phyloP scores from a whole-genome alignment of 352 stramenopile species.

The Globisporangium nagaii region DNA sequence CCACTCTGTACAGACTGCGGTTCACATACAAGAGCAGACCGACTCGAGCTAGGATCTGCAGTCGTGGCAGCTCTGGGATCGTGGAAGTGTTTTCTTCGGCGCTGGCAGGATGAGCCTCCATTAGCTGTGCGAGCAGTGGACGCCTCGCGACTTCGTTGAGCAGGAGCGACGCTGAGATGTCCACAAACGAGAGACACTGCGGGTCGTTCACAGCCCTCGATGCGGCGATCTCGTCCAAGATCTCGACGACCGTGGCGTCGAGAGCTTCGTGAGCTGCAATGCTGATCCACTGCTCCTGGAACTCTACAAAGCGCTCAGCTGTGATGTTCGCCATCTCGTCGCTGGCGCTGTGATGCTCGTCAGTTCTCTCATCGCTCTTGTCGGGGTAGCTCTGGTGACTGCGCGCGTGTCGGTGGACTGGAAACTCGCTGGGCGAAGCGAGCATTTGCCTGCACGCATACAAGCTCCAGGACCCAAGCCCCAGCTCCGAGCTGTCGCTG shows the following conservation, averaged over 20 bases:
- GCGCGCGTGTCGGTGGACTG: slow-evolving; percentile 23
- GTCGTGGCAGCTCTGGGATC: not conserved
- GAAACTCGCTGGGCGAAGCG: slow-evolving; percentile 31
- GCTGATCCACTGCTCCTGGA: not conserved
- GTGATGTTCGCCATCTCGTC: not conserved
- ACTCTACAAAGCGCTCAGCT: not conserved
- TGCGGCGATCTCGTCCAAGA: slow-evolving; percentile 19
- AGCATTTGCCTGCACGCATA: slow-evolving; percentile 42
- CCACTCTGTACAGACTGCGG: slow-evolving; percentile 26
- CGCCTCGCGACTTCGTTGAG: slow-evolving; percentile 10
- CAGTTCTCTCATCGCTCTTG: too few species aligned
- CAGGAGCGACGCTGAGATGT: slow-evolving; percentile 23
- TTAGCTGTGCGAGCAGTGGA: not conserved
- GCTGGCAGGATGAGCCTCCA: not conserved
- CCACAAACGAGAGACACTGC: slow-evolving; percentile 20
- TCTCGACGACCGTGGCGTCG: slow-evolving; percentile 23
- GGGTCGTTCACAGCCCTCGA: slow-evolving; percentile 15
- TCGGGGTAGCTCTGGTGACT: not conserved
- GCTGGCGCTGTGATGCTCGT: not conserved
- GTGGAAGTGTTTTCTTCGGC: too few species aligned
- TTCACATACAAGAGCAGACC: slow-evolving; percentile 41
- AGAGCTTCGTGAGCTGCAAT: not conserved
- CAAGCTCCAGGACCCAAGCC: slow-evolving; percentile 42
- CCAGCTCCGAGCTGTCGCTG: not conserved
- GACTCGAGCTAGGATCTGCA: slow-evolving; percentile 22